Base-by-base conservation (phyloP, 768 basidiomycete species). In the Psilocybe sp. region DNA sequence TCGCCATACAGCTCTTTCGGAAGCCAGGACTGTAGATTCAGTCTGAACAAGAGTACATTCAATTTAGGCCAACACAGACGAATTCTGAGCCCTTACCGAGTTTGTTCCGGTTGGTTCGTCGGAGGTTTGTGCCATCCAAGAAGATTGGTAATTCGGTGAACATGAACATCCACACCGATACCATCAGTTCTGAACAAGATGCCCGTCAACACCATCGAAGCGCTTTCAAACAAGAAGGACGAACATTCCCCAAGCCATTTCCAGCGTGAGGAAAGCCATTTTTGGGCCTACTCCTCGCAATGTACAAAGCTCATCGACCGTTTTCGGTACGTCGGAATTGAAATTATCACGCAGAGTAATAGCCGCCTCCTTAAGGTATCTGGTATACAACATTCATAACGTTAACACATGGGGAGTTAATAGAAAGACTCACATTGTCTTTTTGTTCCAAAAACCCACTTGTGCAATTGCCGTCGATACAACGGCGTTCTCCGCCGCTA, bases 141-240 rank as follows among this genome's bases (percentile, higher is more conserved):
- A 13, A 93, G 76, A 58, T 98, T 95, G 20, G 94, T 94, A 46
- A 99, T 98, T 5, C 96, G 76, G 58, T 98, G 94, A 6, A 98
- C 94, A 64, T 99, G 96, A 0, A 92, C 89, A 58, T 99, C 96
- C 0, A 98, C 96, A 0, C 95, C 96, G 32, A 98, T 96, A 1
- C 96, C 96, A 19, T 79, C 74, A 58, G 93, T 92, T 40, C 89
- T 92, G 60, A 44, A 32, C 13, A 28, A 38, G 42, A 34, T 18
- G 18, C 12, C 23, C 7, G 11, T 12, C 18, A 28, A 42, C 14
- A 14, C 15, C 13, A 6, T n/a, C 14, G 40, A 12, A 6, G 19
- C 16, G 10, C 6, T n/a, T 18, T 16, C 2, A 32, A n/a, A 12
- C 1, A 13, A 44, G 23, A 19, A 15, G 12, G 11, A 62, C 85